Base-by-base conservation (phyloP, 257 asterid species). In the Plantago ovata region DNA sequence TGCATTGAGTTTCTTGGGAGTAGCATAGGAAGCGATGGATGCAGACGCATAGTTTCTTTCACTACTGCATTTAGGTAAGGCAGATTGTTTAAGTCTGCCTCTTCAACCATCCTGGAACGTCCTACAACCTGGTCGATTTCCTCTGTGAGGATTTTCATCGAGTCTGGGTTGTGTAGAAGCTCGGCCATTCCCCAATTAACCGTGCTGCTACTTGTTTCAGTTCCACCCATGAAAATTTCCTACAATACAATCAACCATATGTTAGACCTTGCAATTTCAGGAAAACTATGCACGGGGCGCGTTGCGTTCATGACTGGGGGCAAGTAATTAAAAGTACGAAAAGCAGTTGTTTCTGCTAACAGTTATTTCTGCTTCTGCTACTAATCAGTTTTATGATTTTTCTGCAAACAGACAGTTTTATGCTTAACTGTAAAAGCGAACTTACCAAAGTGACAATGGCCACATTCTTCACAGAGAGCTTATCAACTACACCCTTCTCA, bases 371-470 rank as follows among this genome's bases (percentile, higher is more conserved):
- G n/a, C 55, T 10, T 9, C 13, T 10, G 36, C 10, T 2, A 49
- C 36, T 18, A 10, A 12, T 7, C 4, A 19, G 2, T 19, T 3
- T 47, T 16, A 5, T 19, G 23, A 14, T 7, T 3, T 0, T 4
- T 0, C 8, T 14, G 23, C 5, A 24, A 46, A n/a, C 13, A 18
- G 18, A 12, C 15, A 11, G 12, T 3, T 19, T 22, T 23, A 3
- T 16, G 12, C 28, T 47, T 7, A 47, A 19, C 8, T 5, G 2
- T 2, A 7, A 47, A 19, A 1, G 15, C 24, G 23, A 49, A n/a
- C 55, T 9, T 78, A 78, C 81, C 79, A 79, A 50, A 44, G 75
- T 56, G 48, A 72, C 45, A 40, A 72, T 53, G 47, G 48, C 66
- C 57, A 72, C 65, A 36, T 79, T 68, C 0, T 56, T 68, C 41